Evolutionary conservation across 768 basidiomycete genomes (phyloP), one percentile per base, ranked within the genome.

Genomic region (Suillus plorans): DNA sequence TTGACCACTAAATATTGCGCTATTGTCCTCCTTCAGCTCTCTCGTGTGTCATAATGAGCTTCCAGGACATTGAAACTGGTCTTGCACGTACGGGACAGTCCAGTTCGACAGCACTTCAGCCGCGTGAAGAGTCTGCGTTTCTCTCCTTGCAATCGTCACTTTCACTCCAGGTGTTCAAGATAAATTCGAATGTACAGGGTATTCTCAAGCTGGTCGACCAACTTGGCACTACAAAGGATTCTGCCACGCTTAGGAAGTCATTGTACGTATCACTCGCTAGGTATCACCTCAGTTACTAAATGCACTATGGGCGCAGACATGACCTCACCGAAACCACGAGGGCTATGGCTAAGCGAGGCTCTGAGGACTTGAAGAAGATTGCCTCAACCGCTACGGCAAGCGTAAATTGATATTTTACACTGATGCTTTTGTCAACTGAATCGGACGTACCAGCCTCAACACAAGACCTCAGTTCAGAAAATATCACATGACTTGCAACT

Each of bases 151-250:
- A 95, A 73, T 87, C 86, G 4, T 92, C 92, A 16, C 77, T 95
- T 65, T 91, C 91, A 1, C 83, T 99, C 7, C 96, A 99, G 76
- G 94, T 97, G 64, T 98, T 99, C 89, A 99, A 99, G 86, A 95
- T 99, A 81, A 96, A 97, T 71, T 87, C 93, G 64, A 99, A 99
- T 78, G 95, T 98, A 3, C 94, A 97, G 72, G 97, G 93, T 18
- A 96, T 99, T 58, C 77, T 94, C 70, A 94, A 93, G 78, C 84
- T 95, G n/a, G 94, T 99, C n/a, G 95, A 99, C 73, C 92, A 96
- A 76, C 85, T 99, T 1, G 97, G 97, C 5, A 94, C 91, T 0
- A 80, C 80, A 39, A 87, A 88, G 71, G 96, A 99, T 75, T 93
- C 90, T 20, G 86, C 89, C 1, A 76, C 81, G 3, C 78, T 99